Conservation (phyloP, 129 eudicot species). For the Flaveria sonorensis region DNA sequence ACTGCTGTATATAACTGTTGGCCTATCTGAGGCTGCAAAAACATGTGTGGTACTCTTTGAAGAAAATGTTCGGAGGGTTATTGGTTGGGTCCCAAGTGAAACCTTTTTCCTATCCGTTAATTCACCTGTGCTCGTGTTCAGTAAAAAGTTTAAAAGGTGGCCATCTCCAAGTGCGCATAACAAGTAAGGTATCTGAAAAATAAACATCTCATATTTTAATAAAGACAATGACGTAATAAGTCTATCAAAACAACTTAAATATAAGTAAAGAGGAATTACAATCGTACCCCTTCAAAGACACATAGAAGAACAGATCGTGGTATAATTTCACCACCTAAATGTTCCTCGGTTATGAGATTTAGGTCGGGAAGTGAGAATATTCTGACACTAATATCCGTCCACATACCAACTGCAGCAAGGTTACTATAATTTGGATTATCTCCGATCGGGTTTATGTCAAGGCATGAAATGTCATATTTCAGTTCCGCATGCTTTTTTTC, state of each 20-base stretch:
- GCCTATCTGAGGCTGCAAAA: constrained; percentile 96
- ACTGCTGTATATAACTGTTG: constrained; percentile 95
- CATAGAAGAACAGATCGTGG: constrained; percentile 97
- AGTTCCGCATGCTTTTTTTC: constrained; percentile 70
- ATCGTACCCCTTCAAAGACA: constrained; percentile 91
- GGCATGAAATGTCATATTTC: constrained; percentile 91
- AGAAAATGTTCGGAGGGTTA: constrained; percentile 80
- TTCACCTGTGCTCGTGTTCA: constrained; percentile 69
- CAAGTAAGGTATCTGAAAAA: constrained; percentile 79
- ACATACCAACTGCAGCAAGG: constrained; percentile 98
- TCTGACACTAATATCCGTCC: constrained; percentile 92
- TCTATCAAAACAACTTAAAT: not conserved
- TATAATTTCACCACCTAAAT: constrained; percentile 92
- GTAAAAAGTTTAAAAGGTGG: constrained; percentile 77
- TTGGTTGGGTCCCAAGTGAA: constrained; percentile 93
- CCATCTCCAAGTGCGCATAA: constrained; percentile 99
- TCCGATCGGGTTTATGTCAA: constrained; percentile 92
- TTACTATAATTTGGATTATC: constrained; percentile 75
- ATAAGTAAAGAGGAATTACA: not conserved
- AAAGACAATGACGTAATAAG: not conserved
- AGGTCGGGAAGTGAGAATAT: constrained; percentile 91
- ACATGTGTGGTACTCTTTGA: constrained; percentile 88
- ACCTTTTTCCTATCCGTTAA: constrained; percentile 87
- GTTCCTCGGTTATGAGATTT: constrained; percentile 75
- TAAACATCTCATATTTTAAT: constrained; percentile 1